Percentiles rank a stretch among this genome's conserved stretches.
Evolutionary conservation across 352 stramenopile species (phyloP).

Genomic region (Halophytophthora batemanensis): DNA sequence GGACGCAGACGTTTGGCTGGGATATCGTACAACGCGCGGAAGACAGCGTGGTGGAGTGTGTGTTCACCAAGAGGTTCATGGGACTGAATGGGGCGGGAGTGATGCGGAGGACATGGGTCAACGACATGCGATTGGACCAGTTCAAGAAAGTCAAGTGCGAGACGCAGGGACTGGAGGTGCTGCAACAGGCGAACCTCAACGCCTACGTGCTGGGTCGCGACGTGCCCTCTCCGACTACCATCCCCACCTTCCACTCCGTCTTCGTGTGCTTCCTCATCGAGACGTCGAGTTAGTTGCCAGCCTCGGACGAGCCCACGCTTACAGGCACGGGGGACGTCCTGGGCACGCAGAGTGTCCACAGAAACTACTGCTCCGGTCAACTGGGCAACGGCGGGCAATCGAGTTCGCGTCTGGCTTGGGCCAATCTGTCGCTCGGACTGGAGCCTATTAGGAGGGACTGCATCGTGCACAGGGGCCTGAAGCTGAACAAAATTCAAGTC

Average conservation of each 20-base stretch:
- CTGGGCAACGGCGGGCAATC: slow-evolving; percentile 12
- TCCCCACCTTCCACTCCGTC: slow-evolving; percentile 34
- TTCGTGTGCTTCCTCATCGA: slow-evolving; percentile 45
- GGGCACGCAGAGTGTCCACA: slow-evolving; percentile 44
- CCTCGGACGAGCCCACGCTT: slow-evolving; percentile 17
- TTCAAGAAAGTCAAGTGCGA: slow-evolving; percentile 51
- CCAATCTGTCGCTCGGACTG: slow-evolving; percentile 42
- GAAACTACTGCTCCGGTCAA: slow-evolving; percentile 17
- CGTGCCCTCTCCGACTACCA: slow-evolving; percentile 32
- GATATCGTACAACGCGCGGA: slow-evolving; percentile 31
- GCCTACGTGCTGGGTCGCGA: slow-evolving; percentile 41
- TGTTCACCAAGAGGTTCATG: slow-evolving; percentile 41
- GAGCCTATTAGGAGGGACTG: too few relatives aligned
- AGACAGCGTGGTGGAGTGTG: slow-evolving; percentile 36
- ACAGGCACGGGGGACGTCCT: slow-evolving; percentile 39
- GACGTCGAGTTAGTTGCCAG: slow-evolving; percentile 13
- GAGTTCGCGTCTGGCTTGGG: slow-evolving; percentile 30
- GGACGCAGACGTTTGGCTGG: slow-evolving; percentile 39
- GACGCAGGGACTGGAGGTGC: slow-evolving; percentile 34
- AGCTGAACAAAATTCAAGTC: too few relatives aligned
- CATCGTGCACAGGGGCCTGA: too few relatives aligned
- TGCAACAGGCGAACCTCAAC: slow-evolving; percentile 37
- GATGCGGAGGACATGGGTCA: slow-evolving; percentile 40
- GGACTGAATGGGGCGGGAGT: slow-evolving; percentile 26
- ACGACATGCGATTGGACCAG: slow-evolving; percentile 34